Evolutionary conservation across 2,329 filamentous ascomycete species (phyloP).

Genomic region (Alternaria ventricosa): DNA sequence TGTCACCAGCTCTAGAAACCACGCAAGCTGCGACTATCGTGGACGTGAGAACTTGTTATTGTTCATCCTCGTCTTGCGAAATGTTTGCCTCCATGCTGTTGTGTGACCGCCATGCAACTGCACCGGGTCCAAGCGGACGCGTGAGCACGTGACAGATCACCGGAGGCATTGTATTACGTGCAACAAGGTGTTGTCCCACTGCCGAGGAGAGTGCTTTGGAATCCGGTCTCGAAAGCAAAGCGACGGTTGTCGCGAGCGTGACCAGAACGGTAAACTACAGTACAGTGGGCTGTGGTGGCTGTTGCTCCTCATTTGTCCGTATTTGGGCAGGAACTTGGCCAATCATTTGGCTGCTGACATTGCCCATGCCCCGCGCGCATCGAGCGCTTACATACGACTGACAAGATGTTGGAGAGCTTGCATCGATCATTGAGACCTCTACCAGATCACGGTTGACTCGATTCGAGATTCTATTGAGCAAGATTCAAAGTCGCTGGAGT

Average conservation of each 20-base stretch:
- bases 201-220: too few relatives aligned
- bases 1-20: neutral
- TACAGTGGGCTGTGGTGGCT: neutral
- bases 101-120: neutral
- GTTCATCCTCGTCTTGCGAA: neutral
- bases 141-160: neutral
- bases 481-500: too few relatives aligned
- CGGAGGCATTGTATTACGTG: neutral
- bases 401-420: neutral
- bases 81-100: neutral
- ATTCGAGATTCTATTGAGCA: too few relatives aligned
- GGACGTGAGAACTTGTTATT: neutral
- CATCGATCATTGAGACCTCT: neutral
- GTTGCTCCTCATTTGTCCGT: neutral
- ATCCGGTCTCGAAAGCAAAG: neutral
- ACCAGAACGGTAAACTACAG: neutral
- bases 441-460: neutral
- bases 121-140: neutral
- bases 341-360: neutral
- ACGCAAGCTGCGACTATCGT: fast-evolving
- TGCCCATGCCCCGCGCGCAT: neutral
- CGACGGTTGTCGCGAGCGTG: neutral
- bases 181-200: neutral
- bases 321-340: neutral
- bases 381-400: neutral